Conservation (phyloP, 2,329 filamentous ascomycete genomes). For the Colletotrichum caudatum region DNA sequence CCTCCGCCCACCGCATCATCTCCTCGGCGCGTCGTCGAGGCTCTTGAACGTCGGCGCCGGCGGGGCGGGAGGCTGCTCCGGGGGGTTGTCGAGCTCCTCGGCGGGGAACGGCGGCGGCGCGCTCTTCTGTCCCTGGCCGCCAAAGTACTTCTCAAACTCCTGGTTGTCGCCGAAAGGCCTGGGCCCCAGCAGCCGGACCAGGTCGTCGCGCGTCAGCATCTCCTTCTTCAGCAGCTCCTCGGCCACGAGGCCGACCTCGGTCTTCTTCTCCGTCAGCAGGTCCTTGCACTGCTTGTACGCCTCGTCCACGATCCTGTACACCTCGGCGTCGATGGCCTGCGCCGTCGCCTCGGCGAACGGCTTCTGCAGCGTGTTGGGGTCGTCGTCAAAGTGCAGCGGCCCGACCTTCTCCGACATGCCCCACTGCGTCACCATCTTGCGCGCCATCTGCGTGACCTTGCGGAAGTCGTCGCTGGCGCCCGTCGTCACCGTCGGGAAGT, state of each 20-base stretch:
- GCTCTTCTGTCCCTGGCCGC: slow-evolving; percentile 64
- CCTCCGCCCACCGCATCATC: slow-evolving; percentile 29
- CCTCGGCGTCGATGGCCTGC: slow-evolving; percentile 90
- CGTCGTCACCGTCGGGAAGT: slow-evolving; percentile 96
- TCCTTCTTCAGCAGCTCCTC: slow-evolving; percentile 95
- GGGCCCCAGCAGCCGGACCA: slow-evolving; percentile 87
- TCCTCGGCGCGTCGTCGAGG: slow-evolving; percentile 43
- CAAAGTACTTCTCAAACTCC: slow-evolving; percentile 96
- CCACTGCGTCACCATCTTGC: slow-evolving; percentile 99
- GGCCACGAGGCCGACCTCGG: slow-evolving; percentile 87
- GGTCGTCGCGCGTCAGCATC: slow-evolving; percentile 89
- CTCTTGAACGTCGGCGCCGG: slow-evolving; percentile 50
- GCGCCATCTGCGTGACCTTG: slow-evolving; percentile 96
- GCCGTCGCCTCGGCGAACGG: slow-evolving; percentile 96
- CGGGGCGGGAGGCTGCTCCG: slow-evolving; percentile 48
- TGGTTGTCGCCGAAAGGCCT: slow-evolving; percentile 86
- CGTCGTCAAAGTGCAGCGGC: slow-evolving; percentile 89
- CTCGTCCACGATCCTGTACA: slow-evolving; percentile 89
- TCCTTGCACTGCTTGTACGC: slow-evolving; percentile 92
- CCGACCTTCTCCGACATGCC: slow-evolving; percentile 97
- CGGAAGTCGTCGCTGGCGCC: slow-evolving; percentile 98
- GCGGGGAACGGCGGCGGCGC: slow-evolving; percentile 68
- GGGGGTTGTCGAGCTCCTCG: slow-evolving; percentile 56
- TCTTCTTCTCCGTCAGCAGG: slow-evolving; percentile 86
- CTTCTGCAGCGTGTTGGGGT: slow-evolving; percentile 87